Conservation (phyloP, 2,329 filamentous ascomycete genomes). For the Fusarium haematococcum region DNA sequence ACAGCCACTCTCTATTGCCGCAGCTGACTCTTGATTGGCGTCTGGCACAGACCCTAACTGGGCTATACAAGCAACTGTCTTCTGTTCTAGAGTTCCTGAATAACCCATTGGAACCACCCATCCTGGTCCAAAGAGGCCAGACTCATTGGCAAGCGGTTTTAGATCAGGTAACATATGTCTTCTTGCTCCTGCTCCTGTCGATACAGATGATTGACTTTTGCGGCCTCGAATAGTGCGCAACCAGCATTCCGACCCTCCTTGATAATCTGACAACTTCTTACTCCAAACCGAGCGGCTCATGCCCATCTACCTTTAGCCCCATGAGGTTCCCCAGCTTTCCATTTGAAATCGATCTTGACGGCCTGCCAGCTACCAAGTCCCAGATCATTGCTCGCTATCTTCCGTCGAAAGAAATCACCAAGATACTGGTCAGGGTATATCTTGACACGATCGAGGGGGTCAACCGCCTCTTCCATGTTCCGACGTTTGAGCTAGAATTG, state of each 20-base stretch:
- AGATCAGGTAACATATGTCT: not conserved
- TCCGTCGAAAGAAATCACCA: not conserved
- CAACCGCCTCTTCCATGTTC: not conserved
- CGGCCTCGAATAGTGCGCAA: not conserved
- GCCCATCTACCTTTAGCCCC: not conserved
- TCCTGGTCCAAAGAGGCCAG: not conserved
- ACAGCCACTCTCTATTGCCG: not conserved
- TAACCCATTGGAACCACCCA: not conserved
- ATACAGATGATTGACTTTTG: not conserved
- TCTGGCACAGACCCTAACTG: not conserved
- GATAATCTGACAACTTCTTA: not conserved
- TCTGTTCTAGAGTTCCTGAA: not conserved
- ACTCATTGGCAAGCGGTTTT: not conserved
- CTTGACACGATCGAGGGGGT: not conserved
- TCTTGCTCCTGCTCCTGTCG: not conserved
- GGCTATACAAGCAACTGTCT: not conserved
- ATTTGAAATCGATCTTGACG: not conserved
- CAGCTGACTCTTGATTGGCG: not conserved
- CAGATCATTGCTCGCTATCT: not conserved
- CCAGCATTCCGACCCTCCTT: not conserved
- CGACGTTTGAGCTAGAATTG: not conserved
- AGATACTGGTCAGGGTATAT: not conserved
- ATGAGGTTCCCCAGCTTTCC: not conserved
- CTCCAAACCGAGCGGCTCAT: not conserved
- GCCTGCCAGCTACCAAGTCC: not conserved